Conservation (phyloP, 257 asterid genomes). For the Buddleja alternifolia region DNA sequence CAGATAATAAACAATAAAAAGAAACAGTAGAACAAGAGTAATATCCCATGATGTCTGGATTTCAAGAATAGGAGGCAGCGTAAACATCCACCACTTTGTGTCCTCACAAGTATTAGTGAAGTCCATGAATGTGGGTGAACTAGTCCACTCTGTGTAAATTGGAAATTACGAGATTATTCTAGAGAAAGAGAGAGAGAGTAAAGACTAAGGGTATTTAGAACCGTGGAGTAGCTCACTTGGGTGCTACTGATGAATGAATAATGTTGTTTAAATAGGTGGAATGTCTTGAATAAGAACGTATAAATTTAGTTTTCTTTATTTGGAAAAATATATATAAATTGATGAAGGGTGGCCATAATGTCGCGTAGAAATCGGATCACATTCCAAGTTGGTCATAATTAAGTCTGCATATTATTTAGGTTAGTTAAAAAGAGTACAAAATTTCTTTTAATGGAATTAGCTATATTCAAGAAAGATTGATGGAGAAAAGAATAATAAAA, state of each 20-base stretch:
- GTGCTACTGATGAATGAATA: conserved; percentile 4
- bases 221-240: not conserved
- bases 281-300: conserved; percentile 32
- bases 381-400: conserved; percentile 11
- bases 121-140: conserved; percentile 37
- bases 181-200: not conserved
- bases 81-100: conserved; percentile 45
- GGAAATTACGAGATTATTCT: not conserved
- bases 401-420: conserved; percentile 4
- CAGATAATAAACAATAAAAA: conserved; percentile 9
- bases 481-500: too few species aligned
- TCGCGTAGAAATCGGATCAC: conserved; percentile 16
- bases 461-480: too few species aligned
- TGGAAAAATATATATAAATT: not conserved
- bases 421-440: not conserved
- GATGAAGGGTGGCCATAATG: not conserved
- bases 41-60: conserved; percentile 29
- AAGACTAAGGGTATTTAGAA: not conserved
- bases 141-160: not conserved
- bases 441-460: too few species aligned
- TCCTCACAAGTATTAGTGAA: conserved; percentile 37
- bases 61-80: conserved; percentile 50
- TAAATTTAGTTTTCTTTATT: not conserved
- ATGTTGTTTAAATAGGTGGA: conserved; percentile 47
- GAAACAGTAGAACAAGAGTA: conserved; percentile 11